Percentiles rank a stretch among this genome's conserved stretches.
Evolutionary conservation across 495 filamentous ascomycete species (phyloP).

Genomic region (Aspergillus sparsus): DNA sequence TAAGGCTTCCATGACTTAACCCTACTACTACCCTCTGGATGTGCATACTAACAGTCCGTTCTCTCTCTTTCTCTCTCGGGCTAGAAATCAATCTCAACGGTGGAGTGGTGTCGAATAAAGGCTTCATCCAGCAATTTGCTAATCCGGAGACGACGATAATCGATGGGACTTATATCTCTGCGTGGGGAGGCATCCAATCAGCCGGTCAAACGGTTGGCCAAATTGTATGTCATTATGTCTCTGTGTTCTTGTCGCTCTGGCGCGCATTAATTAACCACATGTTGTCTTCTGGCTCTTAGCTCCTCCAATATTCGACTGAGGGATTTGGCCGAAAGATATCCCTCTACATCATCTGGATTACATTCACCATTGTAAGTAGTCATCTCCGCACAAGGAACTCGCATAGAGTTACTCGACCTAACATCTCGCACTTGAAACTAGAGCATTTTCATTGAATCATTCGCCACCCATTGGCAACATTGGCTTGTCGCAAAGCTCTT

Average conservation of each 20-base stretch:
- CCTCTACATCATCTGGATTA: constrained; percentile 21
- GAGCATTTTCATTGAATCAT: constrained; percentile 37
- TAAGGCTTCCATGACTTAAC: constrained; percentile 19
- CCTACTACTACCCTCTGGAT: neutral
- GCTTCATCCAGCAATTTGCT: constrained; percentile 41
- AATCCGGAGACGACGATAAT: constrained; percentile 35
- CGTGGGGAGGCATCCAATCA: constrained; percentile 45
- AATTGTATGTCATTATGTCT: constrained; percentile 23
- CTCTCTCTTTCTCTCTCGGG: neutral
- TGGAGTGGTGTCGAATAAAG: constrained; percentile 43
- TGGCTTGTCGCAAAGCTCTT: constrained; percentile 47
- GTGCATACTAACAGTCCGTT: neutral
- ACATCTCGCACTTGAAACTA: constrained; percentile 10
- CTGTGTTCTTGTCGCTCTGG: neutral
- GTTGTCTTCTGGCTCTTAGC: constrained; percentile 14
- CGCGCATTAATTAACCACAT: neutral
- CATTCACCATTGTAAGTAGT: constrained; percentile 15
- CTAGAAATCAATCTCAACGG: constrained; percentile 46
- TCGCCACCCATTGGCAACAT: constrained; percentile 39
- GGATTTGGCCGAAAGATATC: constrained; percentile 20
- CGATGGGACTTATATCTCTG: constrained; percentile 37
- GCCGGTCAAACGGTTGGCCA: constrained; percentile 40
- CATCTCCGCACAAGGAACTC: neutral
- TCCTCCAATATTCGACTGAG: constrained; percentile 37
- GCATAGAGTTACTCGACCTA: neutral